Base-by-base conservation (phyloP, 2,329 filamentous ascomycete species). In the Emydomyces testavorans region DNA sequence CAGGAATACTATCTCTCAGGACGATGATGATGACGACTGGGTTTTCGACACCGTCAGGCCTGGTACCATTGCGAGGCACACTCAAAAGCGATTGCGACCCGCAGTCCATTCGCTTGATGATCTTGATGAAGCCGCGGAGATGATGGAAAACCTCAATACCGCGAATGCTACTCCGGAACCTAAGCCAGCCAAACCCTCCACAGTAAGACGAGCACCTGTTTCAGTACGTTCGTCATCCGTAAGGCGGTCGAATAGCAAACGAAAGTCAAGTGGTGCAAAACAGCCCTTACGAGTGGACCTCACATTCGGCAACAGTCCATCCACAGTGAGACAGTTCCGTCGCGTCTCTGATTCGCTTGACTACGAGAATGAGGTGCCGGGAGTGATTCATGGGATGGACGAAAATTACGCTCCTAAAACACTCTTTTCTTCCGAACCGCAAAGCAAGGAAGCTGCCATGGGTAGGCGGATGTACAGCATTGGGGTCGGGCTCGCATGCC, bases 21-120 rank as follows among this genome's bases (percentile, higher is more conserved):
- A 78, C 1, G 72, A 78, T 31, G 82, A 88, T 4, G 74, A 85
- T 13, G 87, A 94, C 54, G 89, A 85, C 54, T 96, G 90, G 90
- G 83, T 94, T 1, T 96, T 96, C 62, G 90, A 95, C 60, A 96
- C 90, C 0, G 80, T 96, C 60, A 92, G 85, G 64, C 76, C 78
- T 8, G 65, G 72, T 6, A 86, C 84, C 0, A 65, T 71, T 52
- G 73, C 78, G 3, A 77, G 70, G 50, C 71, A 77, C 57, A 78
- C 51, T 20, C 60, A 50, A 53, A 74, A 68, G 57, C 67, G 68
- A 49, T 64, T 70, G 50, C 76, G 72, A 54, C 59, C 70, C 28
- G 65, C 55, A 32, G 66, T 70, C 0, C 67, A 57, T 6, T 45
- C 55, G 4, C 51, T 63, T 34, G 60, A 64, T 49, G 56, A 61